These are phyloP conservation scores for Senna siamea DNA, from an alignment of 306 rosid genomes.

Conservation along the genomic window DNA sequence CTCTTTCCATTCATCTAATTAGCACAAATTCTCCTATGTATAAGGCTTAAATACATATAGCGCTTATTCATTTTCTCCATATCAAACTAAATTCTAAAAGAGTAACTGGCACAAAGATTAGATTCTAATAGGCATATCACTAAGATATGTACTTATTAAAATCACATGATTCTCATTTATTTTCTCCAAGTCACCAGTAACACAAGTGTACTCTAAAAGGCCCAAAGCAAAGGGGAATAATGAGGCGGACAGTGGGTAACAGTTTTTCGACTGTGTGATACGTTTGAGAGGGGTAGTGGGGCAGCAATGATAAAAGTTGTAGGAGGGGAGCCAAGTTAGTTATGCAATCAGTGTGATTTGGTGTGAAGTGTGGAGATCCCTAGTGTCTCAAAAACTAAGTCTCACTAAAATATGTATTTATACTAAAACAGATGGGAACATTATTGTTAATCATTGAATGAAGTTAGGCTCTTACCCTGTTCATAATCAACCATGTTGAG, in stretches of 20 bases:
- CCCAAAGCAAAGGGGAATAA: too few species aligned
- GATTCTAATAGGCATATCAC: background rate
- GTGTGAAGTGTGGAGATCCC: too few species aligned
- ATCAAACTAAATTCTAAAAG: background rate
- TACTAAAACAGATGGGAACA: too few species aligned
- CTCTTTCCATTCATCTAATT: background rate
- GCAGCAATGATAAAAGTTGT: too few species aligned
- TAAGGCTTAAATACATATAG: background rate
- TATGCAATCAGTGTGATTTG: too few species aligned
- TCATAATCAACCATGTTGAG: constrained; percentile 1
- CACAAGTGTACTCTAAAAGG: too few species aligned
- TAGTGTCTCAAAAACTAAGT: too few species aligned
- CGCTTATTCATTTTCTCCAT: background rate
- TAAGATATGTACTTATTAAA: background rate
- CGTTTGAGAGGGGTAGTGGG: too few species aligned
- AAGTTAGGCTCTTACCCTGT: background rate
- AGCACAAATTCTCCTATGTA: background rate
- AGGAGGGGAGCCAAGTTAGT: too few species aligned
- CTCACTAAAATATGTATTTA: background rate
- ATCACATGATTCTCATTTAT: background rate
- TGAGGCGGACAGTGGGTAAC: too few species aligned
- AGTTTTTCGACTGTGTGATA: too few species aligned
- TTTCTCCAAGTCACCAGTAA: background rate
- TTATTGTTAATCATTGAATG: background rate
- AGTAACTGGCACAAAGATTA: constrained; percentile 1